Conservation (phyloP, 1,139 yeast genomes). For the Sugiyamaella neomexicana region DNA sequence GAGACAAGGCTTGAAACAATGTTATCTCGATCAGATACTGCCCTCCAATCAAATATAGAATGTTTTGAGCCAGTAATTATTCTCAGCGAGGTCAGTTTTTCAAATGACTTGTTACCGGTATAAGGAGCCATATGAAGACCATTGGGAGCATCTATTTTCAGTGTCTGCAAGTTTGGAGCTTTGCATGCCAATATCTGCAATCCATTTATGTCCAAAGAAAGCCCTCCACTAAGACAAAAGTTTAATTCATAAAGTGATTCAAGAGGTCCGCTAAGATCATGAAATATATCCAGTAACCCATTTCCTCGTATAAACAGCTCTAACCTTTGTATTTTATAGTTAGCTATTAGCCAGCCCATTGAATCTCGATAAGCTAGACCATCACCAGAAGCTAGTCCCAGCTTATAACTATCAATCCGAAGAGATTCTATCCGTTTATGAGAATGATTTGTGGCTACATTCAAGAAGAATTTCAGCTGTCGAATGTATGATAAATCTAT, state of each 20-base stretch:
- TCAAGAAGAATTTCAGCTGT: slow-evolving; percentile 4
- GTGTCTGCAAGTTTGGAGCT: slow-evolving; percentile 3
- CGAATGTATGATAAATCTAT: background rate
- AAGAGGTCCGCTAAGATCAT: slow-evolving; percentile 1
- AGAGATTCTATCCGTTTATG: background rate
- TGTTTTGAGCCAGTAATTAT: background rate
- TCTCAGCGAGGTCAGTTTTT: background rate
- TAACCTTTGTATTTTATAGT: background rate
- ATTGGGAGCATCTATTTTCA: background rate
- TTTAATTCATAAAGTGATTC: background rate
- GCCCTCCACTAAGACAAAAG: slow-evolving; percentile 1
- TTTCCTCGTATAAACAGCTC: slow-evolving; percentile 1
- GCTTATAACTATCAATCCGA: background rate
- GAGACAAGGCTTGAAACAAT: background rate
- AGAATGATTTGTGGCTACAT: background rate
- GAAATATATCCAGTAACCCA: background rate
- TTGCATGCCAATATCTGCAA: slow-evolving; percentile 1
- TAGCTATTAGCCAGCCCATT: slow-evolving; percentile 2
- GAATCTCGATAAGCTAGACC: background rate
- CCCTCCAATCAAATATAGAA: background rate
- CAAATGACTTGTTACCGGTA: background rate
- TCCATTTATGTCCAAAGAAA: background rate
- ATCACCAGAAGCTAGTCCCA: background rate
- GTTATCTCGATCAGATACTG: background rate
- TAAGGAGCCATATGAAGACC: background rate